Evolutionary conservation across 2,329 filamentous ascomycete genomes (phyloP), one percentile per base, ranked within the genome.

Genomic region (Arthrobotrys iridis): DNA sequence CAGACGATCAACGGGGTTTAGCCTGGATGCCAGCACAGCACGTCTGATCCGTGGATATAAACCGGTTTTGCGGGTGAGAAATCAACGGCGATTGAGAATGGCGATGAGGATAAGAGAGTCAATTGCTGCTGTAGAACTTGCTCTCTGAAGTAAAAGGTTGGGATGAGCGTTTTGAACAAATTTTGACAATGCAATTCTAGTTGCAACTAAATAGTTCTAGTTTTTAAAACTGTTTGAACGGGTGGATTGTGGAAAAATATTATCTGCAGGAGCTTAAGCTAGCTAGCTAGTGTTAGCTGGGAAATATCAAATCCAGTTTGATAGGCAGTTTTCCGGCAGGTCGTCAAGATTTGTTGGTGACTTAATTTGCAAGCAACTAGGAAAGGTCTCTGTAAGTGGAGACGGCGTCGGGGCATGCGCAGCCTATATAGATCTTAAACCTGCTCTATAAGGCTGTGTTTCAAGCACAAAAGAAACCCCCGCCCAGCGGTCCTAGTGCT

Each of bases 371-470:
- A 35, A 65, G 62, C 22, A 73, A 68, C 66, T 37, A 41, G n/a
- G 66, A 74, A 65, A 70, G 64, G 40, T 67, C 37, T 46, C 22
- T 48, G 63, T 22, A 30, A 30, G 62, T 52, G 70, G 57, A 70
- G 64, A 48, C 30, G 50, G 35, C 24, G 62, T 74, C 35, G 66
- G 74, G 72, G 63, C 18, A 57, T 37, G 62, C 57, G 55, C 58
- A 66, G 45, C 46, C 63, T 63, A 75, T 75, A 75, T 75, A 75
- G 48, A 58, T 59, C 55, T 68, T 57, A 70, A 60, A 70, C 52
- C 43, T 60, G 65, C 55, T 63, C 57, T 67, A 55, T 74, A 74
- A 58, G 70, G 70, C 70, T 74, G 70, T 45, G 68, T 66, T 73
- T 73, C 68, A 73, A 66, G 37, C 50, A 46, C 63, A 15, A 37